A percentile compares a stretch with the other conserved stretches of the same genome.
Evolutionary conservation across 768 basidiomycete genomes (phyloP).

Genomic region (Lentinula sp.): DNA sequence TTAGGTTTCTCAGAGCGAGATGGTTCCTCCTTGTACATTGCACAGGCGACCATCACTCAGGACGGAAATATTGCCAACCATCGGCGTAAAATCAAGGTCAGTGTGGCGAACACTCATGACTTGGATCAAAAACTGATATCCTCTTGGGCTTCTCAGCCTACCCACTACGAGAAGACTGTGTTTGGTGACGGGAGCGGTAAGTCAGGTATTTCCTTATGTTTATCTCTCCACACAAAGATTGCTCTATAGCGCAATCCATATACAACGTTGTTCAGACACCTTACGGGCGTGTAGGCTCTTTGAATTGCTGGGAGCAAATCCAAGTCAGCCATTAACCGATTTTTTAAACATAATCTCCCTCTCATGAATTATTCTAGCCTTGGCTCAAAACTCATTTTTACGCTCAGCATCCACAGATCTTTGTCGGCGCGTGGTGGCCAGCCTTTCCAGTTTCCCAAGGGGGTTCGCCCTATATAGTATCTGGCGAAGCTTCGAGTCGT

Average conservation of each 20-base stretch:
- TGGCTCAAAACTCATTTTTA: constrained; percentile 24
- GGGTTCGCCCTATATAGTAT: constrained; percentile 22
- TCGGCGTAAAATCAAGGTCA: constrained; percentile 24
- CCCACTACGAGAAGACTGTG: constrained; percentile 24
- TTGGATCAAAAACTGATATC: not conserved
- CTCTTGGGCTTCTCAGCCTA: constrained; percentile 16
- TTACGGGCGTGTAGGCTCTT: constrained; percentile 18
- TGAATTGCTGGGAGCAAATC: constrained; percentile 26
- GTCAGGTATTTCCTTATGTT: not conserved
- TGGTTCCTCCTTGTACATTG: constrained; percentile 18
- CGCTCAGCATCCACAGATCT: constrained; percentile 23
- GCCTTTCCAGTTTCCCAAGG: constrained; percentile 19
- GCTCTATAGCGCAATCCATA: constrained; percentile 19
- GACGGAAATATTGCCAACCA: constrained; percentile 22
- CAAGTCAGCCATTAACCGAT: constrained; percentile 10
- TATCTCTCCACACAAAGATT: not conserved
- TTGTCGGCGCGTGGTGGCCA: constrained; percentile 25
- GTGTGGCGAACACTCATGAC: not conserved
- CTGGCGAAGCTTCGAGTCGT: constrained; percentile 21
- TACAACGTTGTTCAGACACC: constrained; percentile 23
- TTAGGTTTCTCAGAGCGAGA: constrained; percentile 23
- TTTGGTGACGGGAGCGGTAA: constrained; percentile 24
- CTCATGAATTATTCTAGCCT: constrained; percentile 13
- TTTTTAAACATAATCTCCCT: not conserved
- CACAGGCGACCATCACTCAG: constrained; percentile 21